These are phyloP conservation scores for Beauveria bassiana DNA, from an alignment of 2,329 filamentous ascomycete genomes.

Conservation along the genomic window DNA sequence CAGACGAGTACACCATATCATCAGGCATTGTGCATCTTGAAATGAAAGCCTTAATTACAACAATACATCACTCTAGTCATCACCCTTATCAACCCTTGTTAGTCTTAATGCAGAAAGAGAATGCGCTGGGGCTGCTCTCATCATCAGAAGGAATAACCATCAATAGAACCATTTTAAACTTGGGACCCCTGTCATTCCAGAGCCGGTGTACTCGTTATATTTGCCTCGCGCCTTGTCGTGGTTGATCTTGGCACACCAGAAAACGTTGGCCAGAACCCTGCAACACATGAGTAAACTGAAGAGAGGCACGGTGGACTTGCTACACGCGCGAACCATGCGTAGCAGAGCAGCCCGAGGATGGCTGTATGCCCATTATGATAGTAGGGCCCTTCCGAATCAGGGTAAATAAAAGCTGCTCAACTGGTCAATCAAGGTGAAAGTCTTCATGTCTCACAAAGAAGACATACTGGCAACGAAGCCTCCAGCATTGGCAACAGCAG, in stretches of 20 bases:
- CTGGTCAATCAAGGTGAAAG: not conserved
- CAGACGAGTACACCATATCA: not conserved
- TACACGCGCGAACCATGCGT: conserved; percentile 57
- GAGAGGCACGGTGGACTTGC: not conserved
- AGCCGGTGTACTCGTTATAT: conserved; percentile 48
- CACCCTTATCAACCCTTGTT: too few species aligned
- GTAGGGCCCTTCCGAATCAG: conserved; percentile 44
- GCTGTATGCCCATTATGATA: conserved; percentile 56
- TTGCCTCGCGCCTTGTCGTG: conserved; percentile 52
- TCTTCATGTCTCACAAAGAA: rapidly evolving
- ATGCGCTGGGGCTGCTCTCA: not conserved
- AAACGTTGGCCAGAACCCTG: conserved; percentile 53
- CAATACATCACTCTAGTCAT: too few species aligned
- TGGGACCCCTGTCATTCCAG: conserved; percentile 55
- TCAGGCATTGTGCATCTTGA: too few species aligned
- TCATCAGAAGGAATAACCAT: not conserved
- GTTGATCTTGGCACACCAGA: conserved; percentile 58
- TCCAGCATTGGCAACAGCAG: conserved; percentile 57
- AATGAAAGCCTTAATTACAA: too few species aligned
- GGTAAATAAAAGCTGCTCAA: conserved; percentile 49
- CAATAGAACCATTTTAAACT: conserved; percentile 53
- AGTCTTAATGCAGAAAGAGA: too few species aligned
- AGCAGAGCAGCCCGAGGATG: conserved; percentile 51
- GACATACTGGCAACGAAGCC: conserved; percentile 54
- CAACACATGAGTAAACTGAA: not conserved